These are phyloP conservation scores for Fallopia convolvulus DNA, from an alignment of 148 eudicot species.

Conservation along the genomic window DNA sequence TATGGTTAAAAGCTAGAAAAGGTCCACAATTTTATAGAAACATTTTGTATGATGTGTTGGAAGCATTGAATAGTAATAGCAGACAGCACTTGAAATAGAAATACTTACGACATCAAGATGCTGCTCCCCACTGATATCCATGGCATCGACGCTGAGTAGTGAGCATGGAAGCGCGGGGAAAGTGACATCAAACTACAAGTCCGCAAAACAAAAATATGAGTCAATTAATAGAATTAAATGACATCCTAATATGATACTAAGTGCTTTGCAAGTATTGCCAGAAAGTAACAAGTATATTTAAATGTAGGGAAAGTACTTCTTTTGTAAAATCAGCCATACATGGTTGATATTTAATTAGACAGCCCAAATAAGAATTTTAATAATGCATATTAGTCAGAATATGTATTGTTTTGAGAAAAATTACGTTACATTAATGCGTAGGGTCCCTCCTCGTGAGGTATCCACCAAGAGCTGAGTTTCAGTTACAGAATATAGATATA, in stretches of 20 bases:
- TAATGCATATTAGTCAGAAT: background rate
- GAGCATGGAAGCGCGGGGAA: conserved; percentile 84
- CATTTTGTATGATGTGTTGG: background rate
- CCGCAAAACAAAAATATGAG: conserved; percentile 8
- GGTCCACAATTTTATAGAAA: background rate
- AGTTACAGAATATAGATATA: conserved; percentile 56
- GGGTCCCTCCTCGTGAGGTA: conserved; percentile 77
- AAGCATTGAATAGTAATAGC: background rate
- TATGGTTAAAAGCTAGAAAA: too few species aligned
- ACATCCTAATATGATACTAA: background rate
- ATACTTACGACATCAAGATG: conserved; percentile 86
- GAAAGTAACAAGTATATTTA: background rate
- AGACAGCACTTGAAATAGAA: background rate
- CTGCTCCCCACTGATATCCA: conserved; percentile 96
- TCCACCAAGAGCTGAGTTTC: conserved; percentile 86
- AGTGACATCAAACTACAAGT: conserved; percentile 89
- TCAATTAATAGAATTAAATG: background rate
- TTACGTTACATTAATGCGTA: conserved; percentile 63
- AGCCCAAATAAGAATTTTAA: background rate
- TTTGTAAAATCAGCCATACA: background rate
- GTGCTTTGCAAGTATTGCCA: background rate
- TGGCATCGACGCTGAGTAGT: conserved; percentile 79
- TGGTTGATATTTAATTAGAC: background rate
- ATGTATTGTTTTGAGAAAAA: background rate
- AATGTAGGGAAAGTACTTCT: background rate